Percentiles rank a stretch among this genome's conserved stretches.
Conservation (phyloP, 352 stramenopile genomes). For the Pythium aphanidermatum region DNA sequence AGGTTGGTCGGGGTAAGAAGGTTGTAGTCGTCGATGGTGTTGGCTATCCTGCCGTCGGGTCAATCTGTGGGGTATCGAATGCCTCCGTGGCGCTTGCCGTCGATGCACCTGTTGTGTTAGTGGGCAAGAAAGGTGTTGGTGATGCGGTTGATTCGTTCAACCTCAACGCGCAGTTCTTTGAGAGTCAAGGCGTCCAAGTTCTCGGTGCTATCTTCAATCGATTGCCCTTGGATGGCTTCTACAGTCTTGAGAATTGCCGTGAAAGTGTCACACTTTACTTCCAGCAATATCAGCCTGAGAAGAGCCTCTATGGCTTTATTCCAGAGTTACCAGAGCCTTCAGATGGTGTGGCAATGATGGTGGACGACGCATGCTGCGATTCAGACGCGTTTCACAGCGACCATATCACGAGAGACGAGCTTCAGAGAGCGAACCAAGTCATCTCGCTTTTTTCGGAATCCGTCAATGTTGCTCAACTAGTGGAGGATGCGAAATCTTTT, state of each 20-base stretch:
- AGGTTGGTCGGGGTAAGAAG: slow-evolving; percentile 82
- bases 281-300: slow-evolving; percentile 55
- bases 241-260: slow-evolving; percentile 91
- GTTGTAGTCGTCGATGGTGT: slow-evolving; percentile 96
- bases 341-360: slow-evolving; percentile 17
- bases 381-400: neutral
- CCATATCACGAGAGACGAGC: slow-evolving; percentile 17
- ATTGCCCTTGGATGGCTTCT: slow-evolving; percentile 89
- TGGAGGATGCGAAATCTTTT: slow-evolving; percentile 12
- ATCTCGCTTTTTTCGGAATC: slow-evolving; percentile 20
- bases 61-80: slow-evolving; percentile 78
- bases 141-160: slow-evolving; percentile 98
- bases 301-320: slow-evolving; percentile 79
- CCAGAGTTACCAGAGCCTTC: slow-evolving; percentile 46
- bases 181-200: slow-evolving; percentile 84
- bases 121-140: slow-evolving; percentile 95
- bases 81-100: slow-evolving; percentile 56
- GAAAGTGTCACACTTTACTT: slow-evolving; percentile 92
- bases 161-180: slow-evolving; percentile 95
- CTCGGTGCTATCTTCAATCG: slow-evolving; percentile 97
- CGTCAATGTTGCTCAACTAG: slow-evolving; percentile 16
- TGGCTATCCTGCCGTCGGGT: slow-evolving; percentile 91
- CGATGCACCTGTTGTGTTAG: slow-evolving; percentile 87
- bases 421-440: slow-evolving; percentile 14
- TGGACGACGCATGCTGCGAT: slow-evolving; percentile 9